phyloP scores from a whole-genome alignment of 1,284 basidiomycete genomes.

The Pholiota adiposa region DNA sequence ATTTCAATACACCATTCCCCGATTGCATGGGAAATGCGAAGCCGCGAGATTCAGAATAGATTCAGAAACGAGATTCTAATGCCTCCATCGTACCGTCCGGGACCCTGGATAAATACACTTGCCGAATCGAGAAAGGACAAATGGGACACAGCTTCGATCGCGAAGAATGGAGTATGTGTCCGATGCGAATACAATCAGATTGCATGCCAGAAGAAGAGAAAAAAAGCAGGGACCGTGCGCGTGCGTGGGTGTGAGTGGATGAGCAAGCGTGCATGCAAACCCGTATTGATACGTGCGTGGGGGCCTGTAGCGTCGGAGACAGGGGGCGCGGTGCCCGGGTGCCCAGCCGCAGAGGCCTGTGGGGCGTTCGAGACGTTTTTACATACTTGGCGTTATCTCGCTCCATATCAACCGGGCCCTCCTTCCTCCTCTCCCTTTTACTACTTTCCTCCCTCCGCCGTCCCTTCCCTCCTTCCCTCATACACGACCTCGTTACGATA shows the following conservation, averaged over 20 bases:
- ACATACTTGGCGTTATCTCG: not conserved
- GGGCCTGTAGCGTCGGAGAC: not conserved
- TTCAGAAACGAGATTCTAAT: too few species aligned
- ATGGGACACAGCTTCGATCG: not conserved
- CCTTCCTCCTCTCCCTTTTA: not conserved
- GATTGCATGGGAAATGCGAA: too few species aligned
- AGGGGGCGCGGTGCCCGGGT: not conserved
- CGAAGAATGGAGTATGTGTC: not conserved
- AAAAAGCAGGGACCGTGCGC: not conserved
- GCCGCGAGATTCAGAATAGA: too few species aligned
- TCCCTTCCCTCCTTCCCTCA: not conserved
- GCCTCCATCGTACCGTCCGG: too few species aligned
- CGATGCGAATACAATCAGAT: too few species aligned
- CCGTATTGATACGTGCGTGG: too few species aligned
- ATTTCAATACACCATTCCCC: too few species aligned
- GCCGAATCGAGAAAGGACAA: not conserved
- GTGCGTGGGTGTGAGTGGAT: not conserved
- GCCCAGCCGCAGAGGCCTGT: not conserved
- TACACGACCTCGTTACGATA: not conserved
- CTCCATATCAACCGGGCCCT: not conserved
- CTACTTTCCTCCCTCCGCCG: not conserved
- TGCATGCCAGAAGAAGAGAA: too few species aligned
- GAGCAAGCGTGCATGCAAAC: too few species aligned
- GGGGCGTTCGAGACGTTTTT: not conserved
- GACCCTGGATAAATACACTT: too few species aligned